A percentile compares a stretch with the other conserved stretches of the same genome.
Evolutionary conservation across 768 basidiomycete genomes (phyloP).

Genomic region (Termitomyces sp.): DNA sequence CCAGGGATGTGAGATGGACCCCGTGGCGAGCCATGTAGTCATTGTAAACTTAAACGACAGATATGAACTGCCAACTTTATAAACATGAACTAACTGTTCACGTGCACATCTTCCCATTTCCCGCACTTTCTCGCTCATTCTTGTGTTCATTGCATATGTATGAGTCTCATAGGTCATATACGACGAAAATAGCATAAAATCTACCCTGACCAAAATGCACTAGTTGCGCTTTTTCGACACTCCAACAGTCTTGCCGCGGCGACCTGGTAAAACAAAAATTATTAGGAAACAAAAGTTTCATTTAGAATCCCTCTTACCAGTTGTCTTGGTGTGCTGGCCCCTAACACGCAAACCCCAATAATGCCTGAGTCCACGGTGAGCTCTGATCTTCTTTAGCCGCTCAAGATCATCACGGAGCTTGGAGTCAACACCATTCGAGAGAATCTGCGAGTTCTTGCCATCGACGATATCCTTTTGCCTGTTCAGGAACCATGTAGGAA

Average conservation of each 20-base stretch:
- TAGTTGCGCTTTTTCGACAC: constrained; percentile 86
- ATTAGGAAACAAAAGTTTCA: constrained; percentile 2
- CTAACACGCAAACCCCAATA: constrained; percentile 94
- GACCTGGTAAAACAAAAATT: constrained; percentile 42
- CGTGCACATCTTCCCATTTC: constrained; percentile 3
- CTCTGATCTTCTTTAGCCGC: constrained; percentile 97
- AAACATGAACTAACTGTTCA: background rate
- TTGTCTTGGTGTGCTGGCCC: constrained; percentile 99
- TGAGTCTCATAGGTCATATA: constrained; percentile 10
- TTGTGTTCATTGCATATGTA: background rate
- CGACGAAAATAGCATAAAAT: constrained; percentile 9
- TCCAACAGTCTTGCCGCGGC: constrained; percentile 94
- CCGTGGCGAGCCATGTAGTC: constrained; percentile 21
- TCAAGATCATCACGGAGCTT: constrained; percentile 98
- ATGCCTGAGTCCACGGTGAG: constrained; percentile 90
- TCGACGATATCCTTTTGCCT: constrained; percentile 98
- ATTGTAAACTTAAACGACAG: constrained; percentile 1
- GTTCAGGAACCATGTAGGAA: constrained; percentile 99
- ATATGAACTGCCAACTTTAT: background rate
- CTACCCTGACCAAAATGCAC: constrained; percentile 12
- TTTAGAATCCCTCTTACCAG: constrained; percentile 50
- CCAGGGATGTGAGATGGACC: constrained; percentile 38
- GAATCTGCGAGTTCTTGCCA: constrained; percentile 93
- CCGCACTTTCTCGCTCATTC: background rate
- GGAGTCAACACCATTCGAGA: constrained; percentile 96